Conservation (phyloP, 2,329 filamentous ascomycete genomes). For the Gnomoniopsis sp. region DNA sequence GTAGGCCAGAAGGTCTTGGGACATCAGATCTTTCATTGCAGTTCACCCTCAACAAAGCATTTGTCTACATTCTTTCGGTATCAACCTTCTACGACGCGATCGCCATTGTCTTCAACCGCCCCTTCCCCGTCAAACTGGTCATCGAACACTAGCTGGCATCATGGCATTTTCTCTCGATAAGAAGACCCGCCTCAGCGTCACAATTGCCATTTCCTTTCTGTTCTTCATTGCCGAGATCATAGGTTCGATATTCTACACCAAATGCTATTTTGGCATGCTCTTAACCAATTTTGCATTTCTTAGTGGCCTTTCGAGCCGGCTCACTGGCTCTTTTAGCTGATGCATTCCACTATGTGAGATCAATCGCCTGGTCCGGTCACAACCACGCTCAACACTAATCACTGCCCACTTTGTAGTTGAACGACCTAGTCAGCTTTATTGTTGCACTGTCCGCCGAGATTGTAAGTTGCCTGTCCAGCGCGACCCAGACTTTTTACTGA, state of each 20-base stretch:
- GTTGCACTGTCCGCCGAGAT: conserved; percentile 63
- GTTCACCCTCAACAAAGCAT: too few relatives aligned
- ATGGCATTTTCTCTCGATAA: conserved; percentile 36
- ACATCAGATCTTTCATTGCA: too few relatives aligned
- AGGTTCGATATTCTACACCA: conserved; percentile 30
- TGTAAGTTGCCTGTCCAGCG: conserved; percentile 36
- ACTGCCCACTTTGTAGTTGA: conserved; percentile 45
- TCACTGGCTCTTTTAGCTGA: conserved; percentile 73
- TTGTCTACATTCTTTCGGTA: too few relatives aligned
- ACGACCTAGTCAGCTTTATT: conserved; percentile 66
- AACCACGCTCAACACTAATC: background rate
- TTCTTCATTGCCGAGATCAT: conserved; percentile 52
- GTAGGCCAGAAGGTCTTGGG: too few relatives aligned
- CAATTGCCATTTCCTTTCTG: conserved; percentile 45
- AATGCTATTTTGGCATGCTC: background rate
- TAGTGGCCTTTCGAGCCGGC: conserved; percentile 65
- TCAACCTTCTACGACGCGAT: too few relatives aligned
- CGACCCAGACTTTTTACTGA: background rate
- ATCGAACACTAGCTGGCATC: background rate
- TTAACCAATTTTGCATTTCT: background rate
- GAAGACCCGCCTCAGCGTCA: conserved; percentile 44
- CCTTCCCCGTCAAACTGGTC: background rate
- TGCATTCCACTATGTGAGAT: conserved; percentile 71
- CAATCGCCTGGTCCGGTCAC: background rate
- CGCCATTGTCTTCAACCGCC: background rate